A percentile compares a stretch with the other conserved stretches of the same genome.
These are phyloP conservation scores for Coemansia erecta DNA, from an alignment of 192 early-diverging fungal genomes.

Conservation along the genomic window DNA sequence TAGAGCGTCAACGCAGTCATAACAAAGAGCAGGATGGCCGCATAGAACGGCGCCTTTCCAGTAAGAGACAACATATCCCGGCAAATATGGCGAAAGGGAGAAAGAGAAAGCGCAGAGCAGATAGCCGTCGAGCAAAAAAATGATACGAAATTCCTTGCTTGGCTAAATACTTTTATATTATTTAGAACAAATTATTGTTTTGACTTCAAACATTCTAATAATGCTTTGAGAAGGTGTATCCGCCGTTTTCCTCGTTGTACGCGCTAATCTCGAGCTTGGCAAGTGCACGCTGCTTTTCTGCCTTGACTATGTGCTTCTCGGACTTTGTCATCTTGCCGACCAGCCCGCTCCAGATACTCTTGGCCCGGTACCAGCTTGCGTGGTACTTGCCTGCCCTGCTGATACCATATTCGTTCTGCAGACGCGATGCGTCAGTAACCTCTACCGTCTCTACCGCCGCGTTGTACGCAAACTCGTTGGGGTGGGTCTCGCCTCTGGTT, in stretches of 20 bases:
- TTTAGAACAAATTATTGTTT: not conserved
- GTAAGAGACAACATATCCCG: no score
- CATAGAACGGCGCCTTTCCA: no score
- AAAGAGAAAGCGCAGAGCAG: no score
- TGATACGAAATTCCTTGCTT: no score
- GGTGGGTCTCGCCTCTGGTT: conserved; percentile 41
- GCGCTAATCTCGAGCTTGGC: conserved; percentile 48
- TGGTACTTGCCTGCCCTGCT: conserved; percentile 43
- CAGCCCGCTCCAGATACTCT: conserved; percentile 26
- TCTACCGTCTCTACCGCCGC: not conserved
- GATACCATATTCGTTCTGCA: conserved; percentile 40
- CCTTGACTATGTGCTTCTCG: conserved; percentile 29
- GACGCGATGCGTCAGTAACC: conserved; percentile 9
- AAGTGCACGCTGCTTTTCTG: conserved; percentile 29
- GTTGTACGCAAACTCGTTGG: conserved; percentile 24
- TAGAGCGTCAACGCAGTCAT: no score
- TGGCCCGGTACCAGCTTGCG: conserved; percentile 46
- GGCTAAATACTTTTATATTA: no score
- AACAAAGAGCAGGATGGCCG: no score
- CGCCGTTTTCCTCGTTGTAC: conserved; percentile 32
- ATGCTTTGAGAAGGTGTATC: conserved; percentile 26
- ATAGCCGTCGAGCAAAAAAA: no score
- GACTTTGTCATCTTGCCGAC: conserved; percentile 35
- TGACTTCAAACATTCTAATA: not conserved
- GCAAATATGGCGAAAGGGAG: no score